phyloP scores from a whole-genome alignment of 805 yeast genomes.

The Naumovozyma castellii region DNA sequence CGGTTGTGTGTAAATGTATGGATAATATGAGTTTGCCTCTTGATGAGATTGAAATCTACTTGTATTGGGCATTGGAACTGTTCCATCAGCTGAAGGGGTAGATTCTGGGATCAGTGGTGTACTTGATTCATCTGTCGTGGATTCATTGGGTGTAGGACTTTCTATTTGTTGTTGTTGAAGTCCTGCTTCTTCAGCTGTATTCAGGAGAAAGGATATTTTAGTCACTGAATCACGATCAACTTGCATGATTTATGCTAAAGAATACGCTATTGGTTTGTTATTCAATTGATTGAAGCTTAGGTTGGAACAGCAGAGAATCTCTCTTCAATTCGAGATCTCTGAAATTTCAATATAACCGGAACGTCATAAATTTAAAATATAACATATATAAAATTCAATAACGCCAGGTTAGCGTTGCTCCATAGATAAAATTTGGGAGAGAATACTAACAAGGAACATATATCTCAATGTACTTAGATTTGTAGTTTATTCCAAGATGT shows the following conservation, averaged over 20 bases:
- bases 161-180: not conserved
- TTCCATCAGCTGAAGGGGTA: not conserved
- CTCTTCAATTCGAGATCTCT: not conserved
- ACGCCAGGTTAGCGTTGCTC: too few relatives aligned
- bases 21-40: slow-evolving; percentile 1
- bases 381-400: too few relatives aligned
- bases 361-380: too few relatives aligned
- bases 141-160: not conserved
- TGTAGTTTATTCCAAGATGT: too few relatives aligned
- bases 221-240: slow-evolving; percentile 2
- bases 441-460: too few relatives aligned
- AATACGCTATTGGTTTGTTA: not conserved
- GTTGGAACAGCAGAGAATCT: too few relatives aligned
- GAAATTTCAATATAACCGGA: not conserved
- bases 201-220: slow-evolving; percentile 4
- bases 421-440: too few relatives aligned
- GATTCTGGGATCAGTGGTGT: not conserved
- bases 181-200: slow-evolving; percentile 1
- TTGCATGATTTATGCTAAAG: not conserved
- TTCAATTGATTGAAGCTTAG: too few relatives aligned
- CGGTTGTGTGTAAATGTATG: slow-evolving; percentile 9
- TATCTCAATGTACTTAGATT: too few relatives aligned
- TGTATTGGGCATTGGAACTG: slow-evolving; percentile 3
- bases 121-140: not conserved
- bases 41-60: slow-evolving; percentile 5